phyloP scores from a whole-genome alignment of 495 filamentous ascomycete genomes.

The Aspergillus coremiiformis region DNA sequence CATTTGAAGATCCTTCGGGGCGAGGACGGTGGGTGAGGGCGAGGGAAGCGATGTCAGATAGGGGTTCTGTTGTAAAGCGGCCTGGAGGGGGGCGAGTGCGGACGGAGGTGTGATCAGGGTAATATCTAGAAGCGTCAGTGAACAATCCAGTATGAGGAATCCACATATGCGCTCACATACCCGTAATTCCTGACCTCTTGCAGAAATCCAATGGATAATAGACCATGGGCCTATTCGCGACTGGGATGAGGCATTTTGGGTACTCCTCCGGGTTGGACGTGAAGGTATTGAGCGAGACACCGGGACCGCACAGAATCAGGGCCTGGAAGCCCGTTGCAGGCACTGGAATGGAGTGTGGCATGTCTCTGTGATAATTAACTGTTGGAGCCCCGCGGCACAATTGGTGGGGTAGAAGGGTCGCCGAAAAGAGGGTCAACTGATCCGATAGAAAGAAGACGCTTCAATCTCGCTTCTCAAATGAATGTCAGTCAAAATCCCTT shows the following conservation, averaged over 20 bases:
- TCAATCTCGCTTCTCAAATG: too few relatives aligned
- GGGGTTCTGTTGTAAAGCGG: conserved; percentile 78
- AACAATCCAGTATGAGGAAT: background rate
- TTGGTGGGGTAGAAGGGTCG: too few relatives aligned
- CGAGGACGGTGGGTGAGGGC: conserved; percentile 65
- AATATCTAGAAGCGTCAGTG: background rate
- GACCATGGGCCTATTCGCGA: background rate
- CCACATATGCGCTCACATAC: background rate
- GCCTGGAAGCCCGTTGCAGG: background rate
- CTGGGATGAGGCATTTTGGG: background rate
- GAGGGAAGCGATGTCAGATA: conserved; percentile 73
- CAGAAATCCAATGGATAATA: background rate
- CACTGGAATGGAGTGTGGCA: too few relatives aligned
- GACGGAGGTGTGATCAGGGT: background rate
- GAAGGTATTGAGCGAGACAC: background rate
- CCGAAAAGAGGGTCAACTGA: too few relatives aligned
- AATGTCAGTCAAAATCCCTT: too few relatives aligned
- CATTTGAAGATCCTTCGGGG: conserved; percentile 62
- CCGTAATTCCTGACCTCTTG: background rate
- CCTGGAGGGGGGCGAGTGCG: conserved; percentile 40
- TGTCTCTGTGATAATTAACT: too few relatives aligned
- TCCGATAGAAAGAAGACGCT: too few relatives aligned
- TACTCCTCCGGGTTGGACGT: background rate
- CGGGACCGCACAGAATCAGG: background rate
- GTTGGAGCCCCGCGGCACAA: too few relatives aligned